Evolutionary conservation across 805 yeast species (phyloP), one percentile per base, ranked within the genome.

Genomic region (Cyberlindnera suaveolens): DNA sequence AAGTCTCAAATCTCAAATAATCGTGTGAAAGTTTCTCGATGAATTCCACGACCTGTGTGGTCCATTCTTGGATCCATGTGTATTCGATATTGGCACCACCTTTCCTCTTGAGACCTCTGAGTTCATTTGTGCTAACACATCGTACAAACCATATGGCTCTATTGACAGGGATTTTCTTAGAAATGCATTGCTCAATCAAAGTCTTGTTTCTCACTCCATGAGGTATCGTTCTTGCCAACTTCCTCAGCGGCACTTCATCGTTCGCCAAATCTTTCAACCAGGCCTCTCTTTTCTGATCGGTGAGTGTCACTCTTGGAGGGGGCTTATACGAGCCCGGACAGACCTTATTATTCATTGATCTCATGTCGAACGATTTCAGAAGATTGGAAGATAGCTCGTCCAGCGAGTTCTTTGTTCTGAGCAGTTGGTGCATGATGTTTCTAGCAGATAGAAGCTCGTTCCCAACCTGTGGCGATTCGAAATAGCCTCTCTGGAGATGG

Each of bases 81-180:
- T 65, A 60, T 45, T 80, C 84, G n/a, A 70, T 65, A n/a, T 47
- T 53, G 6, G 60, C 41, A 3, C 56, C 61, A 17, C 69, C 72
- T 47, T 75, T 78, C 36, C 85, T 63, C 48, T 73, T 75, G 38
- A 80, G 54, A 14, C 77, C 78, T 23, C 85, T 61, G 30, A 79
- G 68, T 53, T 88, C 96, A 49, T 89, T 85, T 11, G 85, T 80
- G 19, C 90, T 80, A 3, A 90, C 87, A 61, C 96, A 87, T 49
- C 86, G 78, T 4, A 91, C 84, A 46, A 93, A 74, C 99, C 99
- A 91, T 2, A 91, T 62, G 0, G 96, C 96, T 46, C 97, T 68
- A n/a, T 75, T 59, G 2, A 84, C 66, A 0, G 98, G 96, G 0
- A 91, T 80, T 30, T 67, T 65, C 55, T 82, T 80, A 19, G 66